Percentiles rank a stretch among this genome's conserved stretches.
Conservation (phyloP, 495 filamentous ascomycete genomes). For the Penicillium nucicola region DNA sequence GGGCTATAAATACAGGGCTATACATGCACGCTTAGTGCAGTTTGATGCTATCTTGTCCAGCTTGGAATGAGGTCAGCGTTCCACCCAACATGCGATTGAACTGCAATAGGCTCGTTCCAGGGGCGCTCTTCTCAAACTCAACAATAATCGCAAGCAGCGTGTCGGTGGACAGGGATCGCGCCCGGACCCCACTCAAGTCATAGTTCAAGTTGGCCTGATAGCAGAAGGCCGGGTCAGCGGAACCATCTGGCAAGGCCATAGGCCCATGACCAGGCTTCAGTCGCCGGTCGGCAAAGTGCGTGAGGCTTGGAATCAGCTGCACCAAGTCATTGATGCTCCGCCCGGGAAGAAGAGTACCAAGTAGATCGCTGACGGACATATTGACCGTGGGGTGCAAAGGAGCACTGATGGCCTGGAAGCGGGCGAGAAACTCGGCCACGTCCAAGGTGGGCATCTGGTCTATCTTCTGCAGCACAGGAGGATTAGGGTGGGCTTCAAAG, state of each 20-base stretch:
- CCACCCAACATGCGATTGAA: slow-evolving; percentile 36
- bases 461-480: slow-evolving; percentile 13
- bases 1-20: background rate
- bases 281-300: slow-evolving; percentile 24
- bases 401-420: slow-evolving; percentile 26
- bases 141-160: slow-evolving; percentile 33
- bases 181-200: slow-evolving; percentile 29
- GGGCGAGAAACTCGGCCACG: slow-evolving; percentile 9
- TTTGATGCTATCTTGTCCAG: slow-evolving; percentile 7
- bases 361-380: slow-evolving; percentile 24
- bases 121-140: slow-evolving; percentile 24
- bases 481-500: slow-evolving; percentile 34
- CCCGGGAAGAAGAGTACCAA: slow-evolving; percentile 22
- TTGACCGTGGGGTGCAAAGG: slow-evolving; percentile 16
- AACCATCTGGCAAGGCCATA: slow-evolving; percentile 7
- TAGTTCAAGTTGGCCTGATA: slow-evolving; percentile 39
- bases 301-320: slow-evolving; percentile 29
- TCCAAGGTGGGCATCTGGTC: slow-evolving; percentile 1
- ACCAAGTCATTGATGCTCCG: slow-evolving; percentile 29
- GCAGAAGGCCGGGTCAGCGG: slow-evolving; percentile 16
- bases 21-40: slow-evolving; percentile 1
- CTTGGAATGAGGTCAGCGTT: slow-evolving; percentile 26
- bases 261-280: slow-evolving; percentile 30
- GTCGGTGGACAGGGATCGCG: slow-evolving; percentile 14
- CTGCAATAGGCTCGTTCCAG: slow-evolving; percentile 9